phyloP scores from a whole-genome alignment of 225 moss, liverwort and hornwort genomes.

The Lunularia cruciata region DNA sequence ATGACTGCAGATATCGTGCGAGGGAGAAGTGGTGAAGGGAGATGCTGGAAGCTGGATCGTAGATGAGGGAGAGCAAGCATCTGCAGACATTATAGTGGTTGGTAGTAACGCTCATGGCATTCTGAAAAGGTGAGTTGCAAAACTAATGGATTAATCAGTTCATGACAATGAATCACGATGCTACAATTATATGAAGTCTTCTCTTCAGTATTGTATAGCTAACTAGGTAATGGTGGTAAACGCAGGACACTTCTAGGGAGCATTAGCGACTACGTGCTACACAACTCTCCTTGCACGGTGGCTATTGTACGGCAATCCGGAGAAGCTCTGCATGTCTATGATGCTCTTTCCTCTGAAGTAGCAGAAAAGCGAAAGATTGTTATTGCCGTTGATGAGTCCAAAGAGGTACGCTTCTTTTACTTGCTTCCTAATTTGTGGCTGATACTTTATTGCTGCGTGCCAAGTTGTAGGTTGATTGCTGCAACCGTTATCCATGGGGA shows the following conservation, averaged over 20 bases:
- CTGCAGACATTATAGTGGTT: conserved; percentile 80
- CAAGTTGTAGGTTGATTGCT: too few species aligned
- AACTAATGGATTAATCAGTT: too few species aligned
- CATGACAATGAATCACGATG: too few species aligned
- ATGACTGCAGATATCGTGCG: conserved; percentile 69
- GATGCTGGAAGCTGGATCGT: conserved; percentile 97
- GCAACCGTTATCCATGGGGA: too few species aligned
- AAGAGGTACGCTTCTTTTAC: conserved; percentile 61
- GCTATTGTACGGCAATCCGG: conserved; percentile 73
- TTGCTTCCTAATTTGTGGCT: too few species aligned
- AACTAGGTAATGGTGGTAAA: too few species aligned
- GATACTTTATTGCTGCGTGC: too few species aligned
- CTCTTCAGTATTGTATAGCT: too few species aligned
- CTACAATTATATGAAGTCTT: too few species aligned
- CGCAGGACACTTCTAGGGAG: conserved; percentile 77
- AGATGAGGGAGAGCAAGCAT: conserved; percentile 69
- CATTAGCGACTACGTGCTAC: conserved; percentile 92
- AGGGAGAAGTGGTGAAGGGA: conserved; percentile 90
- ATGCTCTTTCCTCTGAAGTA: conserved; percentile 60
- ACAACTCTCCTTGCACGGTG: conserved; percentile 82
- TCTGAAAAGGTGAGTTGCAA: conserved; percentile 58
- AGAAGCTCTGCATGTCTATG: conserved; percentile 57
- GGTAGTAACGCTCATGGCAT: conserved; percentile 70
- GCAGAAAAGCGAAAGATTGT: conserved; percentile 64
- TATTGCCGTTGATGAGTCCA: conserved; percentile 85